phyloP scores from a whole-genome alignment of 345 rosid species.

The Reutealis trisperma region DNA sequence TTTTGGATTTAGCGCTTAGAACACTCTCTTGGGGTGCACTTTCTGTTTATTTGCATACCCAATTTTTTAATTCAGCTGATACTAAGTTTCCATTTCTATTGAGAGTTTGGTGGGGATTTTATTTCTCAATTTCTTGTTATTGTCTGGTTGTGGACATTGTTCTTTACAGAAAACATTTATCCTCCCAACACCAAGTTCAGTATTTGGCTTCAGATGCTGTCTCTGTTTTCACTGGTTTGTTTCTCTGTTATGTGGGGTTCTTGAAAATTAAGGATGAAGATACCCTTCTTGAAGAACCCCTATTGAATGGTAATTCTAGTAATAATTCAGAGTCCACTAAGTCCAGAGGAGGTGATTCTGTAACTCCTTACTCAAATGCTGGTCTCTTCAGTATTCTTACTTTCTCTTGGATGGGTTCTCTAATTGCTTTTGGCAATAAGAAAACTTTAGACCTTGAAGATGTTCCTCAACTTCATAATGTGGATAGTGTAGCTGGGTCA shows the following conservation, averaged over 20 bases:
- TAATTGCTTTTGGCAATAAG: conserved; percentile 28
- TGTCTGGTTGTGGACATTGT: conserved; percentile 54
- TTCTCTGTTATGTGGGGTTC: conserved; percentile 57
- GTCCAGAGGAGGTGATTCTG: conserved; percentile 24
- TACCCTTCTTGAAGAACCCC: conserved; percentile 43
- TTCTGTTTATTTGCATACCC: conserved; percentile 35
- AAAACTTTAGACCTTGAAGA: conserved; percentile 32
- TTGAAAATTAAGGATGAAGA: conserved; percentile 33
- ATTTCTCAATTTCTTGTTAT: conserved; percentile 56
- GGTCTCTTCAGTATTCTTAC: conserved; percentile 27
- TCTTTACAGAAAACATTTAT: conserved; percentile 30
- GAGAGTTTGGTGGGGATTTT: conserved; percentile 75
- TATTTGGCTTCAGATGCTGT: conserved; percentile 48
- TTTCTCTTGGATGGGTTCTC: conserved; percentile 29
- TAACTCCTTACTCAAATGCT: conserved; percentile 30
- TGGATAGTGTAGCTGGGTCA: conserved; percentile 26
- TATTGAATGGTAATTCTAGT: conserved; percentile 24
- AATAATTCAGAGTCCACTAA: conserved; percentile 16
- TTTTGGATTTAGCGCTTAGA: conserved; percentile 57
- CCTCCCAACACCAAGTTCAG: conserved; percentile 33
- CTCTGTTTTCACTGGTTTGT: conserved; percentile 48
- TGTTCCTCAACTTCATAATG: conserved; percentile 25
- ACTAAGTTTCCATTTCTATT: conserved; percentile 48
- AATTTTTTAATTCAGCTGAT: conserved; percentile 29
- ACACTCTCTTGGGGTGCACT: conserved; percentile 68